Base-by-base conservation (phyloP, 2,329 filamentous ascomycete species). In the Paracoccidioides brasiliensis region DNA sequence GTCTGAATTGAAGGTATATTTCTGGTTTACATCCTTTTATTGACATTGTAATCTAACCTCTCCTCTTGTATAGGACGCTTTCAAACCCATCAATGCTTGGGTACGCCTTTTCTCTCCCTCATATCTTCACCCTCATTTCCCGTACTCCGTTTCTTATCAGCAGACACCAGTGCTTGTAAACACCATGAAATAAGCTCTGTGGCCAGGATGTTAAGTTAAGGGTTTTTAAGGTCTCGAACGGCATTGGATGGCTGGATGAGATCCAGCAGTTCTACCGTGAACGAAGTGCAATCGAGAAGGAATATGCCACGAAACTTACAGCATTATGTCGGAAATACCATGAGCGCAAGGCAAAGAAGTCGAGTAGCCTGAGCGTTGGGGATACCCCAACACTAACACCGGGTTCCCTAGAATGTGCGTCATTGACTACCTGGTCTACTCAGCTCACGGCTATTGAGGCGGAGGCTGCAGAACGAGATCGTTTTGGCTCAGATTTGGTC, bases 241-340 rank as follows among this genome's bases (percentile, higher is more conserved):
- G 91, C 61, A 95, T 98, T 69, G 78, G 81, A 62, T 98, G 91
- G 91, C 83, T 98, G 57, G 91, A 96, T 66, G 93, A 98, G 65
- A 88, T 98, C 60, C 89, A 98, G 71, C 84, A 88, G 67, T 98
- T 97, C 76, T 98, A 97, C 77, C 88, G 93, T 61, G 93, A 98
- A 72, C 83, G 94, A 56, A 88, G 89, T 67, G 83, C 77, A 40
- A 95, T 98, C 69, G 93, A 98, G 74, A 96, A 95, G 74, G 94
- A 98, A 70, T 97, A 98, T 71, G 86, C 88, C 64, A 80, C 85
- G 60, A 97, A 91, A 72, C 82, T 98, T 61, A 86, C 82, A 63
- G 83, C 83, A 2, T 77, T 98, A 52, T 93, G 91, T 55, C 95
- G 93, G 76, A 96, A 93, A 70, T 97, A 96, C 76, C 93, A 89